These are phyloP conservation scores for Xylariomycetidae sp. DNA, from an alignment of 2,329 filamentous ascomycete genomes.

Conservation along the genomic window DNA sequence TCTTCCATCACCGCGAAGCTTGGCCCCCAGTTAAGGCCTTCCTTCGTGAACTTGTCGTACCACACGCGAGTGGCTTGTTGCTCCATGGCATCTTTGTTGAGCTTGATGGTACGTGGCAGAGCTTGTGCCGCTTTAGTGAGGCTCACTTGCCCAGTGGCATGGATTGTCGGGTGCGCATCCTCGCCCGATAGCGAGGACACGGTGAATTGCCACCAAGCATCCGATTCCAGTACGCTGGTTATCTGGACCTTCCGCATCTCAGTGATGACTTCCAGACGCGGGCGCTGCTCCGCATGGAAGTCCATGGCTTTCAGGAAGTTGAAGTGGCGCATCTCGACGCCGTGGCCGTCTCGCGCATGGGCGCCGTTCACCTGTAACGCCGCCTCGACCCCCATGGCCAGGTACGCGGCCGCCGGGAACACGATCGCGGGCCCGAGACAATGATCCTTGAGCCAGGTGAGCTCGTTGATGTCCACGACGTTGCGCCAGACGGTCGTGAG, in stretches of 20 bases:
- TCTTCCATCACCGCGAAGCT: conserved; percentile 7
- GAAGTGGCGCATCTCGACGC: no score
- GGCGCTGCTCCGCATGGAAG: background rate
- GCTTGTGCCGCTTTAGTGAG: no score
- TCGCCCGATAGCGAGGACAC: conserved; percentile 2
- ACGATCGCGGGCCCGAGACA: conserved; percentile 6
- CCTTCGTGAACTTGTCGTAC: conserved; percentile 8
- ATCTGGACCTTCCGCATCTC: conserved; percentile 1
- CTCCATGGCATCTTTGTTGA: conserved; percentile 2
- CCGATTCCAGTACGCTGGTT: background rate
- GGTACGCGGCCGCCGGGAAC: conserved; percentile 10
- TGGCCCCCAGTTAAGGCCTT: conserved; percentile 9
- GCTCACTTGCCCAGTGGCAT: background rate
- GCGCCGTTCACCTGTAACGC: background rate
- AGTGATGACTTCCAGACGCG: background rate
- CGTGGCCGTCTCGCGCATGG: no score
- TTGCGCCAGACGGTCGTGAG: conserved; percentile 11
- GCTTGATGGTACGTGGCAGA: background rate
- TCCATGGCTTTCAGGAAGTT: background rate
- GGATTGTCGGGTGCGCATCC: background rate
- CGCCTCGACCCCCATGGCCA: conserved; percentile 11
- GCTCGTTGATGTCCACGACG: conserved; percentile 8
- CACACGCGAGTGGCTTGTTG: conserved; percentile 7
- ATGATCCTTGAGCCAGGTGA: conserved; percentile 10
- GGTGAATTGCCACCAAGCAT: conserved; percentile 8